phyloP scores from a whole-genome alignment of 106 monocot species.

The Gastrodia elata region DNA sequence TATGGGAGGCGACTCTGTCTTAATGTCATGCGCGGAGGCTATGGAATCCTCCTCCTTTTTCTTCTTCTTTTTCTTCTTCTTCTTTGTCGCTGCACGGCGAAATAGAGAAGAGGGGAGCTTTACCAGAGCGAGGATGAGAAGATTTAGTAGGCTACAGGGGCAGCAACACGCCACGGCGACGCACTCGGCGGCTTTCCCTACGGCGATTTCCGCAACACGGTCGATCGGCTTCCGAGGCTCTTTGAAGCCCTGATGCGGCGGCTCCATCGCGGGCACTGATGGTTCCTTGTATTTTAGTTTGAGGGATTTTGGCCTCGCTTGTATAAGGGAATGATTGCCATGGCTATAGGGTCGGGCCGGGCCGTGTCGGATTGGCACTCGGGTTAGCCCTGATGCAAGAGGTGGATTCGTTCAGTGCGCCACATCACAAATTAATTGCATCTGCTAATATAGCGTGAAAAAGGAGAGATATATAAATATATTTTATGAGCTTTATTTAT shows the following conservation, averaged over 20 bases:
- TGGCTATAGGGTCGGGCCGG: background rate
- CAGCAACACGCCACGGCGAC: constrained; percentile 37
- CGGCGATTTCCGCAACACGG: constrained; percentile 27
- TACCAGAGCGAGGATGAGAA: constrained; percentile 22
- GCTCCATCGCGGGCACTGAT: background rate
- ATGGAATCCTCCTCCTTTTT: background rate
- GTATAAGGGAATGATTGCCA: background rate
- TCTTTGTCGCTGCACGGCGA: constrained; percentile 9
- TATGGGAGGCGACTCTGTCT: background rate
- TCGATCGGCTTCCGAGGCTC: background rate
- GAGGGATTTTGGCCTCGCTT: too few relatives aligned
- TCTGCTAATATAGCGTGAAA: too few relatives aligned
- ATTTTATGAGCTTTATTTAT: too few relatives aligned
- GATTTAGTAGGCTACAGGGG: constrained; percentile 26
- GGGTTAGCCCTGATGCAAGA: too few relatives aligned
- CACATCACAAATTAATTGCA: too few relatives aligned
- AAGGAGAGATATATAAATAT: too few relatives aligned
- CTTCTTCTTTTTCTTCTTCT: constrained; percentile 2
- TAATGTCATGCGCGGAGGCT: background rate
- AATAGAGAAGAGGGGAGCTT: constrained; percentile 26
- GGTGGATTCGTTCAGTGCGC: too few relatives aligned
- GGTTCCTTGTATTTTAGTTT: background rate
- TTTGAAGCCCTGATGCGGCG: background rate
- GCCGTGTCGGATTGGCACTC: background rate
- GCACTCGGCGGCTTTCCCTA: constrained; percentile 32